Evolutionary conservation across 2,329 filamentous ascomycete species (phyloP).

Genomic region (Alternaria conjuncta): DNA sequence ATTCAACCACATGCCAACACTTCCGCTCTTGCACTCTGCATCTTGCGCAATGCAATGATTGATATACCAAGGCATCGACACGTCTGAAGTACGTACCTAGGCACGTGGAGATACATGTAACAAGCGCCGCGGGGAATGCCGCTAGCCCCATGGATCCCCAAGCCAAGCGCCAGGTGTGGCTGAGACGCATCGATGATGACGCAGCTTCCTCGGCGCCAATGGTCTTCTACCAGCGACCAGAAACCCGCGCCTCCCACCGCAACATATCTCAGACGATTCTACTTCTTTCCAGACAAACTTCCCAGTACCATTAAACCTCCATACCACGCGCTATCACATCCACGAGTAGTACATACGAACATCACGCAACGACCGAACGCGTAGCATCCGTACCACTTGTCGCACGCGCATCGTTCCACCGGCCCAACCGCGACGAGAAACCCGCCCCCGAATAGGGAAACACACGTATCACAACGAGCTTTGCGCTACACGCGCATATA

Average conservation of each 20-base stretch:
- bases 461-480: background rate
- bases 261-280: background rate
- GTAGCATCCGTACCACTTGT: background rate
- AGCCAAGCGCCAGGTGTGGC: too few species aligned
- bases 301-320: too few species aligned
- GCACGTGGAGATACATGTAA: too few species aligned
- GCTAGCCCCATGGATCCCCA: too few species aligned
- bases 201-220: constrained; percentile 16
- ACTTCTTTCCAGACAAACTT: background rate
- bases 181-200: constrained; percentile 10
- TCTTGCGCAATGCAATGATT: background rate
- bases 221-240: background rate
- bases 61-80: background rate
- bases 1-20: background rate
- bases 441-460: background rate
- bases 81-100: too few species aligned
- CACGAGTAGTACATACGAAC: background rate
- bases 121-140: too few species aligned
- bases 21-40: too few species aligned
- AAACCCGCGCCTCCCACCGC: background rate
- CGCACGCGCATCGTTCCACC: background rate
- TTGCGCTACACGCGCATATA: constrained; percentile 1
- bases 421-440: background rate
- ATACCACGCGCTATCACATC: background rate
- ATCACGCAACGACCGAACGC: background rate